Conservation (phyloP, 176 grass and related monocot species). For the Zoysia japonica region DNA sequence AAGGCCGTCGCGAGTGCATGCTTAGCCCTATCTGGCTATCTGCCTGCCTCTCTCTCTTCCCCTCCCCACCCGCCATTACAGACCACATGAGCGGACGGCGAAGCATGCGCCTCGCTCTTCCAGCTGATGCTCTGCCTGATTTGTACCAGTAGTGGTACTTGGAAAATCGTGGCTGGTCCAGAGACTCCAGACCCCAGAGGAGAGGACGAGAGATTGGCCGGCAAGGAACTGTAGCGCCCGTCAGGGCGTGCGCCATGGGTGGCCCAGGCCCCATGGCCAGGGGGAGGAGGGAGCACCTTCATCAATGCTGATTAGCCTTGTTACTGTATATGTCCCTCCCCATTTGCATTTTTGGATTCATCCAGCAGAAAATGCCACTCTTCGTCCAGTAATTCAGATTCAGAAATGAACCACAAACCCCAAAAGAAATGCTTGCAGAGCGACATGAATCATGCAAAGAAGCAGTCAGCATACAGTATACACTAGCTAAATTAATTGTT, state of each 20-base stretch:
- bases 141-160: not conserved
- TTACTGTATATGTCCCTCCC: conserved; percentile 29
- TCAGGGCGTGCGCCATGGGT: conserved; percentile 39
- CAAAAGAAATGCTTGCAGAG: not conserved
- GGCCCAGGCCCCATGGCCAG: not conserved
- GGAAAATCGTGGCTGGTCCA: conserved; percentile 28
- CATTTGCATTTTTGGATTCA: conserved; percentile 31
- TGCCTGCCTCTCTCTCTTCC: not conserved
- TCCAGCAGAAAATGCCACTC: not conserved
- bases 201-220: not conserved
- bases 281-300: conserved; percentile 31
- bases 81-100: not conserved
- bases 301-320: conserved; percentile 35
- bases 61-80: conserved; percentile 9
- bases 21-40: conserved; percentile 14
- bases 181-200: not conserved
- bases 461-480: not conserved
- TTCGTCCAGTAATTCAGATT: conserved; percentile 9
- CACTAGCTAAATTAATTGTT: not conserved
- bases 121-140: conserved; percentile 16
- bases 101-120: not conserved
- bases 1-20: conserved; percentile 41
- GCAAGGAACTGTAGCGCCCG: conserved; percentile 35
- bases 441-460: not conserved
- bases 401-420: not conserved